Evolutionary conservation across 2,329 filamentous ascomycete genomes (phyloP).

Genomic region (Coniosporium tulheliwenetii): DNA sequence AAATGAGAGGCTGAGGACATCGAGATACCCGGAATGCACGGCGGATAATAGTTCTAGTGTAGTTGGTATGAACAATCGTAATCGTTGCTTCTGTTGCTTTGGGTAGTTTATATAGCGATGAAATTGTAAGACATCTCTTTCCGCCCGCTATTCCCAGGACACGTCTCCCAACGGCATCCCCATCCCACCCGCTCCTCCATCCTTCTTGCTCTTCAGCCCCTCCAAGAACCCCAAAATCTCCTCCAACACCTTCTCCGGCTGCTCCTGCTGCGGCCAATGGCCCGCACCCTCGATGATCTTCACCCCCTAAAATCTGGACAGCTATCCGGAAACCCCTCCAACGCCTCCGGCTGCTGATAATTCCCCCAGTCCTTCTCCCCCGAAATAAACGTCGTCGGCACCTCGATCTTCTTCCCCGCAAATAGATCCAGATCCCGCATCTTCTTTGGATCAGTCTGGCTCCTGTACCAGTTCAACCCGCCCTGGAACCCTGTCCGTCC

Average conservation of each 20-base stretch:
- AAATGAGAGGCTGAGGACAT: too few relatives aligned
- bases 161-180: too few relatives aligned
- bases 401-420: conserved; percentile 43
- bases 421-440: conserved; percentile 41
- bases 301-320: conserved; percentile 37
- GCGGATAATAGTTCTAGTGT: too few relatives aligned
- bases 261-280: conserved; percentile 57
- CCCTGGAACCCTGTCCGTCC: conserved; percentile 47
- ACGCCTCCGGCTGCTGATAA: conserved; percentile 47
- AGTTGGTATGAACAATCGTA: too few relatives aligned
- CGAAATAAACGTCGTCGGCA: conserved; percentile 46
- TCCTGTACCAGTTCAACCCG: conserved; percentile 52
- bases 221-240: conserved; percentile 29
- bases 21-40: too few relatives aligned
- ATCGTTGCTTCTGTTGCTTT: too few relatives aligned
- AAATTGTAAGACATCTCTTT: too few relatives aligned
- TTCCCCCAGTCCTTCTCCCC: conserved; percentile 52
- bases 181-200: too few relatives aligned
- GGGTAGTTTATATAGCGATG: too few relatives aligned
- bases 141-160: too few relatives aligned
- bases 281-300: conserved; percentile 44
- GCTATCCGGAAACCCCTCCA: conserved; percentile 39
- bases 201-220: not conserved
- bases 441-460: conserved; percentile 31
- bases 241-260: conserved; percentile 36